Evolutionary conservation across 2,329 filamentous ascomycete genomes (phyloP).

Genomic region (Furcasterigmium furcatum): DNA sequence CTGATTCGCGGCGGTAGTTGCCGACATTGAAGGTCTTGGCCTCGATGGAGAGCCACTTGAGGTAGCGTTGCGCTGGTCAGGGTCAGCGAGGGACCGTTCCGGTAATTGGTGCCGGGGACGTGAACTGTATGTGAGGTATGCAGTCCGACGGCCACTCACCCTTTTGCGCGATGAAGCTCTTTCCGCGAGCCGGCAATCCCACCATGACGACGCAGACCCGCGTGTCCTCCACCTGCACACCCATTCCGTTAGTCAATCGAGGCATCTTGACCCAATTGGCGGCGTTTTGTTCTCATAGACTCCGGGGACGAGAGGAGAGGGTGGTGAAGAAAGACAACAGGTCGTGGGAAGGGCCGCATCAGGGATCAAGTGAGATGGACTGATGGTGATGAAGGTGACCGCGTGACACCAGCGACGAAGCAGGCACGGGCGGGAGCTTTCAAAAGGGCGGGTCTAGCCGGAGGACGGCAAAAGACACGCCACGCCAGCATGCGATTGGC

Average conservation of each 20-base stretch:
- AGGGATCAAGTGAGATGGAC: slow-evolving; percentile 1
- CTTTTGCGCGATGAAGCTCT: slow-evolving; percentile 97
- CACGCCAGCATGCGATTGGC: not conserved
- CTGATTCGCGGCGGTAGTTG: slow-evolving; percentile 86
- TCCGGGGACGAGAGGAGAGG: slow-evolving; percentile 2
- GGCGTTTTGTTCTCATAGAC: slow-evolving; percentile 2
- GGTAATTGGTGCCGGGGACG: no score
- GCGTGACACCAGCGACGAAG: not conserved
- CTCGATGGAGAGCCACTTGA: slow-evolving; percentile 93
- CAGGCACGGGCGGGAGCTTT: no score
- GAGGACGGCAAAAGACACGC: not conserved
- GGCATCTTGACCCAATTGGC: slow-evolving; percentile 31
- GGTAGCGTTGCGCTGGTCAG: slow-evolving; percentile 76
- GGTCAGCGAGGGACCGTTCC: slow-evolving; percentile 10
- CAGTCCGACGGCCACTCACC: slow-evolving; percentile 60
- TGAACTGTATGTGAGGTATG: no score
- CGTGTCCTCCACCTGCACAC: slow-evolving; percentile 88
- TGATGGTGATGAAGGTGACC: not conserved
- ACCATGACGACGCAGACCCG: slow-evolving; percentile 99
- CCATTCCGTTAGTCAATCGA: slow-evolving; percentile 59
- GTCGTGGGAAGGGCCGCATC: slow-evolving; percentile 2
- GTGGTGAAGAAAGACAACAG: slow-evolving; percentile 4
- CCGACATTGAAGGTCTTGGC: slow-evolving; percentile 97
- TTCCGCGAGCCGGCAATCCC: slow-evolving; percentile 89
- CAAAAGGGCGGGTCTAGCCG: not conserved